phyloP scores from a whole-genome alignment of 371 early-diverging fungal genomes.

The Saksenaea oblongispora region DNA sequence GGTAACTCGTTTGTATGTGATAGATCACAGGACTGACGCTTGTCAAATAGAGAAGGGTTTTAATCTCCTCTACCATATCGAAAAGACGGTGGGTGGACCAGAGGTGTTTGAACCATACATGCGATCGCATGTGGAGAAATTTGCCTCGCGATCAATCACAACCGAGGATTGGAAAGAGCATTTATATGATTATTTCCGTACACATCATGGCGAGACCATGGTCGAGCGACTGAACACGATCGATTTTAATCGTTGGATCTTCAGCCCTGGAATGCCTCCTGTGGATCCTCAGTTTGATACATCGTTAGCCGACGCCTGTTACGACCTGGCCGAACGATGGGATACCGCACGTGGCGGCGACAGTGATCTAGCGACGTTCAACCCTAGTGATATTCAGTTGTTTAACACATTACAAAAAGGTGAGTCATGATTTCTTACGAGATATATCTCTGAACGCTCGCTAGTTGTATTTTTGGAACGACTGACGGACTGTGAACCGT shows the following conservation, averaged over 20 bases:
- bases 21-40: not conserved
- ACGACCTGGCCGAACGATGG: conserved; percentile 77
- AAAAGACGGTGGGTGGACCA: conserved; percentile 81
- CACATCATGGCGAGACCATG: conserved; percentile 62
- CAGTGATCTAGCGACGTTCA: conserved; percentile 47
- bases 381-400: conserved; percentile 52
- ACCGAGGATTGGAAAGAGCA: conserved; percentile 84
- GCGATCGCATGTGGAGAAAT: conserved; percentile 77
- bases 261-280: conserved; percentile 83
- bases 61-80: conserved; percentile 87
- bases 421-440: conserved; percentile 17
- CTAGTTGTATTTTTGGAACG: conserved; percentile 81
- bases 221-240: conserved; percentile 63
- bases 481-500: conserved; percentile 59
- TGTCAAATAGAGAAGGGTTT: conserved; percentile 80
- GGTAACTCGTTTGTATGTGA: conserved; percentile 35
- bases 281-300: conserved; percentile 82
- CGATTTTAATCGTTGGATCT: conserved; percentile 89
- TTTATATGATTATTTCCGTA: conserved; percentile 69
- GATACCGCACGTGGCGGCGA: conserved; percentile 48
- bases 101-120: conserved; percentile 80
- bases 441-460: not conserved
- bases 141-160: conserved; percentile 83
- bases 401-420: conserved; percentile 75
- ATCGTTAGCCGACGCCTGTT: conserved; percentile 76